Evolutionary conservation across 2,329 filamentous ascomycete species (phyloP).

Genomic region (Sporothrix pseudoabietina): DNA sequence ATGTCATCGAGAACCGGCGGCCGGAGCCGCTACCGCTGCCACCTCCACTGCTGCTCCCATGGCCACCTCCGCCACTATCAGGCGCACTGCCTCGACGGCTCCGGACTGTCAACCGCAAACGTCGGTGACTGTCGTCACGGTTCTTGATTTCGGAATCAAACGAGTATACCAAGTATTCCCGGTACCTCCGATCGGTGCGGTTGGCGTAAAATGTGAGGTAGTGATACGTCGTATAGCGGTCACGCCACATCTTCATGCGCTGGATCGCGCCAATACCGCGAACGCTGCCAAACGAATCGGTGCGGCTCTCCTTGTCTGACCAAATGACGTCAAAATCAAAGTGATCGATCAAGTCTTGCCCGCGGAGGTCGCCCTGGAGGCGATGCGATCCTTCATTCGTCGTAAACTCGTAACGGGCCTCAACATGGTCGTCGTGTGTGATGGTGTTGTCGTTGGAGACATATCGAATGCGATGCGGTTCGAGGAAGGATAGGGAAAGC

Average conservation of each 20-base stretch:
- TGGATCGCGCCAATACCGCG: constrained; percentile 56
- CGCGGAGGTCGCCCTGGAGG: constrained; percentile 54
- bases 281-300: constrained; percentile 53
- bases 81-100: constrained; percentile 48
- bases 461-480: constrained; percentile 53
- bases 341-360: constrained; percentile 53
- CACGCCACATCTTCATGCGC: constrained; percentile 56
- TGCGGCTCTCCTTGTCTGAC: constrained; percentile 54
- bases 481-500: constrained; percentile 51
- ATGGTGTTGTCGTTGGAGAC: constrained; percentile 51
- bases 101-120: constrained; percentile 48
- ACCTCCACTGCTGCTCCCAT: constrained; percentile 34
- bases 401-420: constrained; percentile 56
- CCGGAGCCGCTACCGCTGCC: constrained; percentile 20
- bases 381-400: constrained; percentile 51
- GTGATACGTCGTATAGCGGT: constrained; percentile 52
- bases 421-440: constrained; percentile 52
- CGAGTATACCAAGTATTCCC: constrained; percentile 51
- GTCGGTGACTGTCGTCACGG: constrained; percentile 50
- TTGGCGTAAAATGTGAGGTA: constrained; percentile 51
- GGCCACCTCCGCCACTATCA: constrained; percentile 37
- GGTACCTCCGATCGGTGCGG: constrained; percentile 50
- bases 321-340: constrained; percentile 57
- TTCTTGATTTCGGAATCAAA: constrained; percentile 53
- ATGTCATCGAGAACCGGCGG: constrained; percentile 49